These are phyloP conservation scores for Microascus cirrosus DNA, from an alignment of 2,329 filamentous ascomycete species.

Conservation along the genomic window DNA sequence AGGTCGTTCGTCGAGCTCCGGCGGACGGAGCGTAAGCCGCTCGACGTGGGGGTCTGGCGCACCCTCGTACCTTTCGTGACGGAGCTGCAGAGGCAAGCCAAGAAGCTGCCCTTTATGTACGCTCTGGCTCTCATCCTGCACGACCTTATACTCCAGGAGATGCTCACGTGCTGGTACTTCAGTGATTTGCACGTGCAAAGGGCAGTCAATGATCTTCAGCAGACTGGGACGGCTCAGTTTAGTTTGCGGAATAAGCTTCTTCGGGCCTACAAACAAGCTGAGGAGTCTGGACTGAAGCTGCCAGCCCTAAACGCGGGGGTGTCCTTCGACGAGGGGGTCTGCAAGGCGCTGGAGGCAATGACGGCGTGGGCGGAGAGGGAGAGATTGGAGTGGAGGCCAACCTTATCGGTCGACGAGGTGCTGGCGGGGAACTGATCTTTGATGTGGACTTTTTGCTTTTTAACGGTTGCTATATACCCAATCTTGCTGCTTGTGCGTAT, in stretches of 20 bases:
- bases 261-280: background rate
- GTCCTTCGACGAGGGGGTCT: conserved; percentile 53
- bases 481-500: conserved; percentile 2
- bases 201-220: conserved; percentile 3
- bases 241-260: background rate
- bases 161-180: conserved; percentile 19
- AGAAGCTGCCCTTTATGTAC: conserved; percentile 25
- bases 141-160: conserved; percentile 31
- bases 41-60: conserved; percentile 29
- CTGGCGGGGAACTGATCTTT: background rate
- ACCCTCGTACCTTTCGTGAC: conserved; percentile 32
- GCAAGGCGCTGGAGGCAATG: background rate
- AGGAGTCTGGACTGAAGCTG: background rate
- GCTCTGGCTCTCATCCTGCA: conserved; percentile 32
- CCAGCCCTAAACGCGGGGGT: conserved; percentile 27
- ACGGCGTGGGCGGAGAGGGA: conserved; percentile 4
- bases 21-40: conserved; percentile 27
- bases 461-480: background rate
- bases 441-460: background rate
- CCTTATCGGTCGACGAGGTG: background rate
- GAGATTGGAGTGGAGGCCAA: conserved; percentile 4
- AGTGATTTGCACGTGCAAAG: conserved; percentile 1
- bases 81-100: conserved; percentile 22
- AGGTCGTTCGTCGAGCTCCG: conserved; percentile 34
- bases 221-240: conserved; percentile 1